Conservation (phyloP, 306 rosid genomes). For the Casuarina equisetifolia region DNA sequence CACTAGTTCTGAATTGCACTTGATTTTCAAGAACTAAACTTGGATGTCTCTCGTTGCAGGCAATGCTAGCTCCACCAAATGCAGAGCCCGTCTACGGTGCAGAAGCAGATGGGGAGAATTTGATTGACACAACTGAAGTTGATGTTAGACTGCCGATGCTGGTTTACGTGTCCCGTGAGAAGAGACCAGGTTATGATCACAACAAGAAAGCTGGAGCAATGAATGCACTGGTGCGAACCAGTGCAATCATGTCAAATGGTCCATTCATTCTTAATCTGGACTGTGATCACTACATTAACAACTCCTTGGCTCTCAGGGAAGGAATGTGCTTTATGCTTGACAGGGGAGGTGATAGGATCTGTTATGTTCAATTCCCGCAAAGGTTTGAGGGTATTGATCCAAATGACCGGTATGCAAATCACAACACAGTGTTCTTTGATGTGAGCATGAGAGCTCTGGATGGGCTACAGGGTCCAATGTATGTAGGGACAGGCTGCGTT, state of each 20-base stretch:
- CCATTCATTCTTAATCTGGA: slow-evolving; percentile 86
- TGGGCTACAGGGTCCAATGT: slow-evolving; percentile 87
- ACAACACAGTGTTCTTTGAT: slow-evolving; percentile 86
- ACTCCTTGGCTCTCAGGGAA: slow-evolving; percentile 80
- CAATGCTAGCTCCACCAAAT: slow-evolving; percentile 85
- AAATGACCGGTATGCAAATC: slow-evolving; percentile 77
- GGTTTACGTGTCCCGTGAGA: slow-evolving; percentile 85
- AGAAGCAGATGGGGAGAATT: slow-evolving; percentile 60
- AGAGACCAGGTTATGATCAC: slow-evolving; percentile 79
- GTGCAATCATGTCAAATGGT: slow-evolving; percentile 88
- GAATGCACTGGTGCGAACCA: slow-evolving; percentile 85
- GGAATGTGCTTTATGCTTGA: slow-evolving; percentile 96
- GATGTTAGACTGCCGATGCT: slow-evolving; percentile 80
- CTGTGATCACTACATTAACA: slow-evolving; percentile 81
- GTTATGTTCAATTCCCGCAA: slow-evolving; percentile 86
- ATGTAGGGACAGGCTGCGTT: slow-evolving; percentile 87
- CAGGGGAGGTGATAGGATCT: slow-evolving; percentile 80
- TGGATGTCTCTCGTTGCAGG: slow-evolving; percentile 39
- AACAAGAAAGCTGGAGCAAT: slow-evolving; percentile 93
- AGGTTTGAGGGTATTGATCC: slow-evolving; percentile 90
- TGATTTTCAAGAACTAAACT: not conserved
- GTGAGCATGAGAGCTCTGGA: slow-evolving; percentile 89
- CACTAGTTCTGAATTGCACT: not conserved
- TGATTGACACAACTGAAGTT: slow-evolving; percentile 68
- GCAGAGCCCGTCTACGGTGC: slow-evolving; percentile 67